Evolutionary conservation across 805 yeast species (phyloP).

Genomic region (Myxozyma lipomycoides): DNA sequence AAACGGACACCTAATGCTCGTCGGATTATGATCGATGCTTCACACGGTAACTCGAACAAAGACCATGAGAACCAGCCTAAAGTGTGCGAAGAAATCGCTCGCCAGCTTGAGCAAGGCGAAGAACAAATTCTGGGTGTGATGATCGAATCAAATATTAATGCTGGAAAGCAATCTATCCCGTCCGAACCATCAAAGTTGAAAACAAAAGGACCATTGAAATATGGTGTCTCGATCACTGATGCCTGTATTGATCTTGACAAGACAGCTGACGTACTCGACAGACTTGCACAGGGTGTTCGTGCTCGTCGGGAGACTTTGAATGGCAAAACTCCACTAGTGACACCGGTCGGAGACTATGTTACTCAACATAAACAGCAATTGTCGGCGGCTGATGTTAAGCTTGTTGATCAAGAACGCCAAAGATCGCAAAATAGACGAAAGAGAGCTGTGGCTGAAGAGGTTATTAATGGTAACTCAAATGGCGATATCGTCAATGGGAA

Average conservation of each 20-base stretch:
- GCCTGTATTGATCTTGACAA: slow-evolving; percentile 91
- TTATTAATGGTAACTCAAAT: not conserved
- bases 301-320: slow-evolving; percentile 51
- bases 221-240: slow-evolving; percentile 96
- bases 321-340: not conserved
- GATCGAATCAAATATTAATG: slow-evolving; percentile 90
- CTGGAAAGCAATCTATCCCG: slow-evolving; percentile 67
- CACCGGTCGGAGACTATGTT: not conserved
- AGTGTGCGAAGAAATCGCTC: slow-evolving; percentile 73
- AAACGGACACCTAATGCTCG: slow-evolving; percentile 27
- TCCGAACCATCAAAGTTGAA: slow-evolving; percentile 36
- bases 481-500: not conserved
- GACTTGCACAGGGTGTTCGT: slow-evolving; percentile 75
- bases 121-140: slow-evolving; percentile 81
- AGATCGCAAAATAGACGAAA: not conserved
- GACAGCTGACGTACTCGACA: slow-evolving; percentile 67
- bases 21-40: slow-evolving; percentile 93
- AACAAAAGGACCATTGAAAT: slow-evolving; percentile 67
- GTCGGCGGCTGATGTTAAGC: not conserved
- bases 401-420: not conserved
- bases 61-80: slow-evolving; percentile 90
- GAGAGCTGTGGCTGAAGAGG: not conserved
- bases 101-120: slow-evolving; percentile 75
- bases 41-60: slow-evolving; percentile 92
- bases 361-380: not conserved